phyloP scores from a whole-genome alignment of 2,329 filamentous ascomycete genomes.

The Curvularia lunata region DNA sequence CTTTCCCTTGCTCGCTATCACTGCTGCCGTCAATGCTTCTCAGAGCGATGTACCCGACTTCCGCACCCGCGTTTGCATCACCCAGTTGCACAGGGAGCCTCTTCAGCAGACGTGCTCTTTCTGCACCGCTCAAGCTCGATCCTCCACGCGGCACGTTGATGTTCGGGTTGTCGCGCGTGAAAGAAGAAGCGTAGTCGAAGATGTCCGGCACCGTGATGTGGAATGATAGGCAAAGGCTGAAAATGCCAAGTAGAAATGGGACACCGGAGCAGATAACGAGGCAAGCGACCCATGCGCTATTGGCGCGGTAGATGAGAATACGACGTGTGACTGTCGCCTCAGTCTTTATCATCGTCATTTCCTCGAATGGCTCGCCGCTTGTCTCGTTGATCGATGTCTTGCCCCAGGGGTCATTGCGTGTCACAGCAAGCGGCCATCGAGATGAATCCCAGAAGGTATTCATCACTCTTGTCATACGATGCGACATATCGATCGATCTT shows the following conservation, averaged over 20 bases:
- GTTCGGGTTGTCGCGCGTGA: not conserved
- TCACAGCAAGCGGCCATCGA: not conserved
- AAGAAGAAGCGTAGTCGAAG: not conserved
- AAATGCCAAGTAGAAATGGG: not conserved
- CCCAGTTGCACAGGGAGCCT: not conserved
- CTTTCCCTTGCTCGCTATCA: not conserved
- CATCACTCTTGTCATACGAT: not conserved
- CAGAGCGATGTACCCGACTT: not conserved
- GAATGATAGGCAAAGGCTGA: not conserved
- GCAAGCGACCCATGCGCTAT: not conserved
- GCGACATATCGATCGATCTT: not conserved
- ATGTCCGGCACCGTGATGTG: not conserved
- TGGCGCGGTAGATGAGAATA: not conserved
- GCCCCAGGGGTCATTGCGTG: not conserved
- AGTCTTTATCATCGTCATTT: not conserved
- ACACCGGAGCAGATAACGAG: not conserved
- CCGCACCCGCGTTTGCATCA: not conserved
- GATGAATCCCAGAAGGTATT: not conserved
- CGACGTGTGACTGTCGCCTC: not conserved
- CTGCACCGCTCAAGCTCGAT: not conserved
- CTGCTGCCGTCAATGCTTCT: not conserved
- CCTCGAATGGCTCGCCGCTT: not conserved
- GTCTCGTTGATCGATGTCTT: not conserved
- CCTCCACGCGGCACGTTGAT: not conserved
- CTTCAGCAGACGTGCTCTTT: not conserved